Conservation (phyloP, 805 yeast species). For the Henningerozyma blattae region DNA sequence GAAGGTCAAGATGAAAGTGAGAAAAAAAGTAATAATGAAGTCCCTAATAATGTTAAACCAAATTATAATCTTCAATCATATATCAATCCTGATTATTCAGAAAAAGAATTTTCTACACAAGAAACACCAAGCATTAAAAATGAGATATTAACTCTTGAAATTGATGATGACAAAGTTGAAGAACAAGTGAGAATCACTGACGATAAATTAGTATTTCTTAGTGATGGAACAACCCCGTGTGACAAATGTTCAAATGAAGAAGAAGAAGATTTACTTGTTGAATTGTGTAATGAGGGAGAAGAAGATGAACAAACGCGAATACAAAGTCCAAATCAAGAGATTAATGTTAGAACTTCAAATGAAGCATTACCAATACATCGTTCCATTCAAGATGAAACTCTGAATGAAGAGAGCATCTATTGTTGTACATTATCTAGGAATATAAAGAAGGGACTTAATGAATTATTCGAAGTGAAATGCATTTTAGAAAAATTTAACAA, state of each 20-base stretch:
- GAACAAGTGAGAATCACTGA: background rate
- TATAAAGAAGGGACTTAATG: too few relatives aligned
- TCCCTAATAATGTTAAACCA: background rate
- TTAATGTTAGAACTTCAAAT: conserved; percentile 10
- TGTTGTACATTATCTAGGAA: too few relatives aligned
- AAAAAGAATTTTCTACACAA: too few relatives aligned
- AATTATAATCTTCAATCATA: background rate
- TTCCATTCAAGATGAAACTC: too few relatives aligned
- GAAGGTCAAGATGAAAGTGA: background rate
- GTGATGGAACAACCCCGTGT: background rate
- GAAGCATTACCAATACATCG: too few relatives aligned
- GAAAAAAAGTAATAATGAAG: background rate
- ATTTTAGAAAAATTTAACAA: background rate
- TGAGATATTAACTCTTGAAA: background rate
- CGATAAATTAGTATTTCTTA: background rate
- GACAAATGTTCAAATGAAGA: background rate
- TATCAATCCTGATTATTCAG: too few relatives aligned
- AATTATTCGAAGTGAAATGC: background rate
- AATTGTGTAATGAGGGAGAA: too few relatives aligned
- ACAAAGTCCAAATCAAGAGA: conserved; percentile 8
- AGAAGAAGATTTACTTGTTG: too few relatives aligned
- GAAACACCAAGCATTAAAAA: too few relatives aligned
- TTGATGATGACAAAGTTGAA: background rate
- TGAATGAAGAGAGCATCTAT: too few relatives aligned
- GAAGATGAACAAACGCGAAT: too few relatives aligned